These are phyloP conservation scores for Ophiocordyceps sinensis DNA, from an alignment of 2,329 filamentous ascomycete species.

Conservation along the genomic window DNA sequence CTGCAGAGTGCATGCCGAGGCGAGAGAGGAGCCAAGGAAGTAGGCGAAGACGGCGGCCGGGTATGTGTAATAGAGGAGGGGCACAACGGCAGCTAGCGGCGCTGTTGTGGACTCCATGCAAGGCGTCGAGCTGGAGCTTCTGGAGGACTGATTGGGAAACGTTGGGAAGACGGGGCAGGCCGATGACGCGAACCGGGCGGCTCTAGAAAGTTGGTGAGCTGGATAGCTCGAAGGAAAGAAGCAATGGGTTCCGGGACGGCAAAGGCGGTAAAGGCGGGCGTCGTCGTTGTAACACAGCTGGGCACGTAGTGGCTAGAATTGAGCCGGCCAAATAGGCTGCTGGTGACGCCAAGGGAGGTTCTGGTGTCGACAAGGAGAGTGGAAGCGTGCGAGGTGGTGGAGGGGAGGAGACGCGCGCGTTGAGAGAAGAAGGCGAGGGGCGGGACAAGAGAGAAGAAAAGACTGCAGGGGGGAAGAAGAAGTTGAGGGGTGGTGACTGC, in stretches of 20 bases:
- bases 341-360: neutral
- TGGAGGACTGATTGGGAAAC: neutral
- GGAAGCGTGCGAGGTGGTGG: neutral
- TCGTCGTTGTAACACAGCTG: neutral
- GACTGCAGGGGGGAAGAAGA: neutral
- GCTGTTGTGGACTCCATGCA: constrained; percentile 5
- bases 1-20: constrained; percentile 40
- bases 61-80: constrained; percentile 42
- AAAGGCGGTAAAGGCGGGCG: neutral
- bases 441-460: neutral
- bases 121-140: constrained; percentile 3
- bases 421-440: neutral
- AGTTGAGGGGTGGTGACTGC: neutral
- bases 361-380: neutral
- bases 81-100: constrained; percentile 15
- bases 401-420: neutral
- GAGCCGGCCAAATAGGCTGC: neutral
- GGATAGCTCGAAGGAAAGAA: neutral
- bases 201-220: neutral
- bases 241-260: neutral
- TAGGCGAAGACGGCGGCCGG: constrained; percentile 42
- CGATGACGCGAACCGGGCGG: neutral
- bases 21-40: constrained; percentile 35
- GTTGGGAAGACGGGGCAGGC: neutral
- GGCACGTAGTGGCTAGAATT: neutral